phyloP scores from a whole-genome alignment of 1,284 basidiomycete genomes.

The Fomitopsis palustris region DNA sequence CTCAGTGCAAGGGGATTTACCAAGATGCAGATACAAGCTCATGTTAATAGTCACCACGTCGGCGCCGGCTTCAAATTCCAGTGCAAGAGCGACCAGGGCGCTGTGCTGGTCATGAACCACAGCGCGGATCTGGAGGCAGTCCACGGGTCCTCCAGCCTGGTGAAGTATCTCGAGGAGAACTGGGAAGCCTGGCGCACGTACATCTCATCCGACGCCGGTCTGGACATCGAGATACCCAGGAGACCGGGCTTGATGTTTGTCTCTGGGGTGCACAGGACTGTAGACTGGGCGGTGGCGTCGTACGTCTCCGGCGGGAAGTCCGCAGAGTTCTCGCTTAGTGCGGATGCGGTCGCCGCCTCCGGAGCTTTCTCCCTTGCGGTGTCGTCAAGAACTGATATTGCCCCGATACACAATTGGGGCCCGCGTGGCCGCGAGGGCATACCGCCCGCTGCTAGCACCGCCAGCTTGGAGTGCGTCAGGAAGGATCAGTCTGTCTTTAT shows the following conservation, averaged over 20 bases:
- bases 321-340: not conserved
- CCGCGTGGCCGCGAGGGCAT: not conserved
- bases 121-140: not conserved
- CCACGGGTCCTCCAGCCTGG: not conserved
- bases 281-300: not conserved
- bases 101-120: not conserved
- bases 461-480: not conserved
- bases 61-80: not conserved
- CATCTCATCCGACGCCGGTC: not conserved
- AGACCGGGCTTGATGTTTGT: not conserved
- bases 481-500: slow-evolving; percentile 1
- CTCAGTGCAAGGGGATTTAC: no score
- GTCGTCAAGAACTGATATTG: not conserved
- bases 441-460: not conserved
- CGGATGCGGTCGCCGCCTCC: not conserved
- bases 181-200: not conserved
- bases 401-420: not conserved
- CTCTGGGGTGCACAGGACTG: not conserved
- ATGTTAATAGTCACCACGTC: not conserved
- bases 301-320: not conserved
- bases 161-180: not conserved
- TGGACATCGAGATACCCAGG: not conserved
- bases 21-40: not conserved
- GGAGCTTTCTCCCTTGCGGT: not conserved
- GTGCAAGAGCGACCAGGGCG: not conserved